Base-by-base conservation (phyloP, 83 land plant species). In the Isoetes engelmannii region DNA sequence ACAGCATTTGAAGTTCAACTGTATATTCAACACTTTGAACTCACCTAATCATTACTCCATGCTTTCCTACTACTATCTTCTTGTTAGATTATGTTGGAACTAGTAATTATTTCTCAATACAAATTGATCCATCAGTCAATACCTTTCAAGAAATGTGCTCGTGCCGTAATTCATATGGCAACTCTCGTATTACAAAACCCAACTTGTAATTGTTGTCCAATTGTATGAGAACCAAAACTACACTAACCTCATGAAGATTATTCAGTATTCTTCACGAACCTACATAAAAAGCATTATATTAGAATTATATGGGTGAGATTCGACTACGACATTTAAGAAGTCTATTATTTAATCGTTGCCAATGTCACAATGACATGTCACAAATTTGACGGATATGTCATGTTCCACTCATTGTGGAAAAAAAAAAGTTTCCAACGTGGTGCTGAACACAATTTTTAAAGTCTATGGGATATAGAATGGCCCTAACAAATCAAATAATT, bases 11-110 rank as follows among this genome's bases (percentile, higher is more conserved):
- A 42, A 7, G 28, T 49, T 12, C 12, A 12, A 49, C 10, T 9
- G 62, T 6, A 59, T 59, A 5, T n/a, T 5, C 63, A 67, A 19
- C 10, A 12, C 10, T 8, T 19, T 15, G 61, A 57, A 8, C 72
- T 37, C 72, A 86, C 97, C 99, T 87, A 54, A 94, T 94, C 71
- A 79, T 88, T 41, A 83, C 86, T 20, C 99, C 97, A 53, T 82
- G 79, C 61, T 86, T 94, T 21, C 99, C 99, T 37, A 94, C 81
- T 62, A 94, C 68, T 72, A 94, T 94, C 69, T 82, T 89, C 21
- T 89, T 84, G 53, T 94, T 97, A 66, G 83, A 80, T 15, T 69
- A 73, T 72, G 89, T 94, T 67, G 50, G 72, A 21, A 94, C 84
- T 48, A 88, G 74, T 0, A 94, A 71, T 59, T 88, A 92, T 47